Conservation (phyloP, 352 stramenopile genomes). For the Globisporangium nodosum region DNA sequence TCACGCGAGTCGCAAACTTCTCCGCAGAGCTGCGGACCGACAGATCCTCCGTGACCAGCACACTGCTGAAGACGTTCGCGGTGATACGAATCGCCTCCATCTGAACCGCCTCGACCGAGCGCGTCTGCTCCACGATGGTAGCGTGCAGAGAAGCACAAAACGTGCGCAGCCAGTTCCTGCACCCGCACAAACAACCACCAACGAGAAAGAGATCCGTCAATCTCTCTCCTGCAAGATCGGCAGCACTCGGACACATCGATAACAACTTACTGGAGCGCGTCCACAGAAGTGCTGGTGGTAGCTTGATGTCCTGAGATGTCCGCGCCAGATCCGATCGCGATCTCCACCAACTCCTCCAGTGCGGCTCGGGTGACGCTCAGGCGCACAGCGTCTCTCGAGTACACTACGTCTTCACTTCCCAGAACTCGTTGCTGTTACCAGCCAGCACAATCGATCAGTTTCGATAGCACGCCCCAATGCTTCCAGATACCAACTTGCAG, state of each 20-base stretch:
- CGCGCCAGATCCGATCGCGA: constrained; percentile 1
- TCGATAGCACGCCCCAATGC: background rate
- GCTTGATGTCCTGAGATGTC: background rate
- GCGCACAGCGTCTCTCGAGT: background rate
- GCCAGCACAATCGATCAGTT: background rate
- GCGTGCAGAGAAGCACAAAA: constrained; percentile 5
- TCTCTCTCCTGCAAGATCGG: background rate
- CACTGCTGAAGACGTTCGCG: constrained; percentile 1
- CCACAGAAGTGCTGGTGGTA: background rate
- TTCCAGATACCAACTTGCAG: background rate
- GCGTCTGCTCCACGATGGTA: constrained; percentile 4
- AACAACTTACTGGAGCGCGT: constrained; percentile 5
- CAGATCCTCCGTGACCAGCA: constrained; percentile 13
- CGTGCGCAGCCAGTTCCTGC: constrained; percentile 5
- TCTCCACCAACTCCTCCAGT: constrained; percentile 8
- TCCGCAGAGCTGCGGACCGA: constrained; percentile 9
- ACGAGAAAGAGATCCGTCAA: background rate
- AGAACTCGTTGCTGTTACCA: background rate
- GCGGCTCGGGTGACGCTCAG: constrained; percentile 2
- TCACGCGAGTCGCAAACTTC: constrained; percentile 6
- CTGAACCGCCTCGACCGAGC: constrained; percentile 6
- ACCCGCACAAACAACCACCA: background rate
- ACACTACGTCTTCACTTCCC: background rate
- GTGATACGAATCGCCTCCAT: constrained; percentile 10
- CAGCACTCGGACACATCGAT: background rate